These are phyloP conservation scores for Candida freyschussii DNA, from an alignment of 1,139 yeast species.

Conservation along the genomic window DNA sequence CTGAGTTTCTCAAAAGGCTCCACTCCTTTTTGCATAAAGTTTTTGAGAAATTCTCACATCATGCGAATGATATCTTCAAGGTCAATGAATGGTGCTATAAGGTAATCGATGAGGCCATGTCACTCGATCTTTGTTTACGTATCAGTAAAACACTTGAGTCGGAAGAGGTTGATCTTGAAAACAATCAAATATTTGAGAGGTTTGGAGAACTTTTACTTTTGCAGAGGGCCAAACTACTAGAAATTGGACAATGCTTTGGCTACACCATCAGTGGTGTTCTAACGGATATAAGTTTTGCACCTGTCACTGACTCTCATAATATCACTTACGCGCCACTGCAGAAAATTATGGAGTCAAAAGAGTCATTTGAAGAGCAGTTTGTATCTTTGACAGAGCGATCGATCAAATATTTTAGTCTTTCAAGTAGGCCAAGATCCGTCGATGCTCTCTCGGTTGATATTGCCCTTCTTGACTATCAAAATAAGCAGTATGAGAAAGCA, in stretches of 20 bases:
- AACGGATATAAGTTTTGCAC: conserved; percentile 30
- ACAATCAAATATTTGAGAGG: conserved; percentile 29
- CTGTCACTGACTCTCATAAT: neutral
- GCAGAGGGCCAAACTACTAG: conserved; percentile 40
- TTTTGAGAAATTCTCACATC: conserved; percentile 23
- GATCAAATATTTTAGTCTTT: conserved; percentile 25
- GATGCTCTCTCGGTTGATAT: conserved; percentile 78
- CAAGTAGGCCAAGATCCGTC: conserved; percentile 48
- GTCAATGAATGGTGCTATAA: conserved; percentile 23
- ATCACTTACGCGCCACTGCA: conserved; percentile 16
- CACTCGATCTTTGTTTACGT: conserved; percentile 14
- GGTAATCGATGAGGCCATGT: conserved; percentile 18
- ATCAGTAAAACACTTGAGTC: conserved; percentile 5
- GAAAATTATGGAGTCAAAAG: conserved; percentile 17
- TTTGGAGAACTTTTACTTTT: conserved; percentile 43
- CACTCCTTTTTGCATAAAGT: conserved; percentile 40
- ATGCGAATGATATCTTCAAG: conserved; percentile 8
- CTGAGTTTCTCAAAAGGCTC: conserved; percentile 30
- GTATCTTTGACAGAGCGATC: conserved; percentile 29
- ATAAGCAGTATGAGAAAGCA: conserved; percentile 55
- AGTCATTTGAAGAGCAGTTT: conserved; percentile 27
- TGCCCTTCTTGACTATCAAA: conserved; percentile 63
- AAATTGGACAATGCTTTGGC: conserved; percentile 34
- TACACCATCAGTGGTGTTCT: conserved; percentile 40
- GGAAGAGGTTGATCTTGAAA: conserved; percentile 7